Base-by-base conservation (phyloP, 1,139 yeast genomes). In the Groenewaldozyma sp. region DNA sequence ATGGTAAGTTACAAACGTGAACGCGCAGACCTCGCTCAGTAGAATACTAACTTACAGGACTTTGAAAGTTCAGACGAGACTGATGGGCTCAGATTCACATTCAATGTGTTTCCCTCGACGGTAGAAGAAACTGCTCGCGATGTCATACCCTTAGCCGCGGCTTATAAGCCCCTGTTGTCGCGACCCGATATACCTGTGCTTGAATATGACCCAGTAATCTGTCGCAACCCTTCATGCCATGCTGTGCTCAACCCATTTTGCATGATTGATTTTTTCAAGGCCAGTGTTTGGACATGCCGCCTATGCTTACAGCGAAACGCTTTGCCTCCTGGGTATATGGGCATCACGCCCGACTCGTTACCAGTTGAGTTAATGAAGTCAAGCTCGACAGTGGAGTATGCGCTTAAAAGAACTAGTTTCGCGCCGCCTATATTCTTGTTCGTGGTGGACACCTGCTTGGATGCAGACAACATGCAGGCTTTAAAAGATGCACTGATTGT, bases 371-470 rank as follows among this genome's bases (percentile, higher is more conserved):
- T 55, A 17, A 54, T 56, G 26, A 72, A 74, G 0, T 63, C 61
- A 26, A 61, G 64, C 31, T 57, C 78, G 5, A 75, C 87, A 1
- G 67, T 79, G 16, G 91, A 82, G 55, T 82, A 79, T 52, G 54
- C 67, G 7, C 64, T 81, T 18, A 73, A 75, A 1, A 65, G 71
- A 32, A 46, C 45, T 1, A 64, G 67, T 20, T 57, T 59, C 13
- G 56, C 66, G n/a, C 55, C 59, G 3, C 66, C 67, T 1, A 68
- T 79, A 4, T 79, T 76, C 53, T 53, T 79, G 27, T 78, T 69
- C 50, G 76, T 80, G n/a, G 75, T 82, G 21, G 93, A 82, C 58
- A 69, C 81, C 0, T 75, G 84, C 49, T 63, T 74, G 38, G 80
- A 72, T 33, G 54, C 55, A 3, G 67, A 64, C 33, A 65, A 64